These are phyloP conservation scores for Tricholoma furcatifolium DNA, from an alignment of 768 basidiomycete species.

Conservation along the genomic window DNA sequence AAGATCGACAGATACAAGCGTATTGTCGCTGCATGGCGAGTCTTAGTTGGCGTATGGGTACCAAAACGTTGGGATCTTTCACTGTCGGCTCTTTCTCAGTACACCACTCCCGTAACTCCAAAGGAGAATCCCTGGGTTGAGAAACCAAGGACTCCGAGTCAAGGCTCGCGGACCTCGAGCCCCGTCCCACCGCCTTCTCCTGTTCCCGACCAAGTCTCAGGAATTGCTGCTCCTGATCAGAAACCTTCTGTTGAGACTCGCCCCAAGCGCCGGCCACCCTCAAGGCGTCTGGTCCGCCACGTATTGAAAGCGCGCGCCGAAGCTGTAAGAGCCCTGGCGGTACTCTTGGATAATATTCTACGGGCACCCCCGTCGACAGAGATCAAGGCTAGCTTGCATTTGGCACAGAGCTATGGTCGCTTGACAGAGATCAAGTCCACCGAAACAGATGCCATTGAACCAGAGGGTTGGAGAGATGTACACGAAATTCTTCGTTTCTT, in stretches of 20 bases:
- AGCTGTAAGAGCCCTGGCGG: slow-evolving; percentile 73
- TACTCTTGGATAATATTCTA: slow-evolving; percentile 68
- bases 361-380: slow-evolving; percentile 33
- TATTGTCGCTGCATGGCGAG: slow-evolving; percentile 90
- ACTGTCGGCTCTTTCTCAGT: slow-evolving; percentile 67
- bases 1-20: slow-evolving; percentile 72
- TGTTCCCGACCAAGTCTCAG: slow-evolving; percentile 14
- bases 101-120: slow-evolving; percentile 64
- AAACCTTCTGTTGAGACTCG: slow-evolving; percentile 43
- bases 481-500: slow-evolving; percentile 75
- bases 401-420: slow-evolving; percentile 49
- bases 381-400: slow-evolving; percentile 46
- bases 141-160: slow-evolving; percentile 32
- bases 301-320: slow-evolving; percentile 84
- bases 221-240: slow-evolving; percentile 19
- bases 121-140: slow-evolving; percentile 74
- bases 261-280: slow-evolving; percentile 56
- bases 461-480: slow-evolving; percentile 60
- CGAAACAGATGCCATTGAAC: slow-evolving; percentile 24
- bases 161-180: slow-evolving; percentile 16
- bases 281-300: slow-evolving; percentile 84
- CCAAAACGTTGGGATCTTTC: slow-evolving; percentile 84
- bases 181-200: slow-evolving; percentile 14
- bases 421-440: slow-evolving; percentile 32
- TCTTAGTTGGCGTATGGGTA: slow-evolving; percentile 93